Conservation (phyloP, 345 rosid species). For the Eucalyptus cloeziana region DNA sequence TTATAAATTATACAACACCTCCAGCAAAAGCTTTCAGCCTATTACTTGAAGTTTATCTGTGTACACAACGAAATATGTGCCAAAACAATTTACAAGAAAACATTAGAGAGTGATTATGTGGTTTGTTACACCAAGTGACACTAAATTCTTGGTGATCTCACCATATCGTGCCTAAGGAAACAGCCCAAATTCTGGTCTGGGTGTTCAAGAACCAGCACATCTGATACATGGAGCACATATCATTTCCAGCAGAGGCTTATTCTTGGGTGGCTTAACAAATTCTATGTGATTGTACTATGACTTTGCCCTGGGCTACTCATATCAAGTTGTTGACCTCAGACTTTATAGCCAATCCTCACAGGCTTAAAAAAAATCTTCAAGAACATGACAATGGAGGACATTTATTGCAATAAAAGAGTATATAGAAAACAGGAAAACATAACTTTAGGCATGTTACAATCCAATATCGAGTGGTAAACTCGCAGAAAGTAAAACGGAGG, state of each 20-base stretch:
- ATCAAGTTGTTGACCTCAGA: not conserved
- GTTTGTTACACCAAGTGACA: not conserved
- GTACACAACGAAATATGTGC: not conserved
- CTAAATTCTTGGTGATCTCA: not conserved
- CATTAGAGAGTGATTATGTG: not conserved
- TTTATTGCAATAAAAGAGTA: not conserved
- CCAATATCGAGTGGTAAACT: not conserved
- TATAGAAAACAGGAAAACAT: not conserved
- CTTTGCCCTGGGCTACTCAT: not conserved
- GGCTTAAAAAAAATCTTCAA: not conserved
- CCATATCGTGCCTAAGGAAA: not conserved
- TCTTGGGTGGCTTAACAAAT: not conserved
- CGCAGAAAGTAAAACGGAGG: not conserved
- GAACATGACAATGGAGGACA: not conserved
- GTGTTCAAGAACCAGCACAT: not conserved
- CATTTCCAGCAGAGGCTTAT: not conserved
- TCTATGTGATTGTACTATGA: not conserved
- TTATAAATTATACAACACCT: not conserved
- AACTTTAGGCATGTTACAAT: not conserved
- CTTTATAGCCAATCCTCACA: not conserved
- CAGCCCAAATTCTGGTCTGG: not conserved
- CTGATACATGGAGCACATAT: not conserved
- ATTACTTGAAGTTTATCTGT: not conserved
- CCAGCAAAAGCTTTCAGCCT: not conserved
- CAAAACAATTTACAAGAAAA: not conserved